Conservation (phyloP, 805 yeast genomes). For the Saturnispora saitoi region DNA sequence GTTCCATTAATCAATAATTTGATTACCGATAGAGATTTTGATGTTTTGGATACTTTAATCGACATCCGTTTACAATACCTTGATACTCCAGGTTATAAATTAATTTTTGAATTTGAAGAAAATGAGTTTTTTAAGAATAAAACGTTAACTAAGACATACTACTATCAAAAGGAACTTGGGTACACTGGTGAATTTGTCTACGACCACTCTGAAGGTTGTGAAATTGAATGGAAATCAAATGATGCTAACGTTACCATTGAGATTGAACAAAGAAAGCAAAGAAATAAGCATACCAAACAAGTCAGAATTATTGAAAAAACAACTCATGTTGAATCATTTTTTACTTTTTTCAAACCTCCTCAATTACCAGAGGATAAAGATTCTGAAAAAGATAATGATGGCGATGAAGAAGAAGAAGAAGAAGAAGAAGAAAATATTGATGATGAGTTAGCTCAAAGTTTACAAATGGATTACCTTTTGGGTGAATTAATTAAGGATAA, state of each 20-base stretch:
- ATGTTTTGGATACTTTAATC: constrained; percentile 57
- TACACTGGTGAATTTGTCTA: constrained; percentile 94
- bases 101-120: constrained; percentile 67
- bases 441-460: constrained; percentile 69
- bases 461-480: constrained; percentile 87
- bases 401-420: constrained; percentile 36
- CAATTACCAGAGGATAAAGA: constrained; percentile 45
- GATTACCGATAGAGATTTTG: constrained; percentile 84
- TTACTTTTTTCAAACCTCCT: constrained; percentile 94
- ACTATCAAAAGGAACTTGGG: constrained; percentile 88
- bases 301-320: constrained; percentile 92
- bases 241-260: constrained; percentile 76
- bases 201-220: constrained; percentile 91
- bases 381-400: constrained; percentile 34
- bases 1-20: constrained; percentile 72
- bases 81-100: constrained; percentile 78
- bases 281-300: constrained; percentile 93
- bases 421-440: constrained; percentile 54
- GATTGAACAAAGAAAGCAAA: constrained; percentile 92
- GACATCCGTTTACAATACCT: constrained; percentile 77
- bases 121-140: constrained; percentile 74
- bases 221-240: constrained; percentile 74
- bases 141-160: constrained; percentile 74
- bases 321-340: constrained; percentile 91
- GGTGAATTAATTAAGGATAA: constrained; percentile 97